phyloP scores from a whole-genome alignment of 768 basidiomycete genomes.

The Hemileccinum impolitum region DNA sequence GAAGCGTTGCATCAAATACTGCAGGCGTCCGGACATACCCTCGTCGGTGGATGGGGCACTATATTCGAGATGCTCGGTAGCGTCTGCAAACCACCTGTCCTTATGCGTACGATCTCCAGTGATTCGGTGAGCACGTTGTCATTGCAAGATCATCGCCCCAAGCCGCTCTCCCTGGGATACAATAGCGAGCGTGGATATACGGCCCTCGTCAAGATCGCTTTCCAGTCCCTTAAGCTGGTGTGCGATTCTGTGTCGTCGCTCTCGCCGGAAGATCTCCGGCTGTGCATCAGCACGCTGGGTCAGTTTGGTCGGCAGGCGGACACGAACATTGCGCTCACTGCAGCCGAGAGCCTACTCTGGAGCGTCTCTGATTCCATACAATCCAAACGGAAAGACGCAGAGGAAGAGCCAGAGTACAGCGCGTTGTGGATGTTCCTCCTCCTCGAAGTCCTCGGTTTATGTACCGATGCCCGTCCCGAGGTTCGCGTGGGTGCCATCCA shows the following conservation, averaged over 20 bases:
- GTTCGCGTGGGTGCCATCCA: conserved; percentile 93
- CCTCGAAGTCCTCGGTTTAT: conserved; percentile 76
- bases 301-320: conserved; percentile 91
- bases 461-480: conserved; percentile 79
- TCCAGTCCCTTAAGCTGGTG: conserved; percentile 89
- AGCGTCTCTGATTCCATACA: conserved; percentile 95
- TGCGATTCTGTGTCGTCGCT: conserved; percentile 89
- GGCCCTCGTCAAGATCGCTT: conserved; percentile 84
- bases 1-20: conserved; percentile 89
- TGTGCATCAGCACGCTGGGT: conserved; percentile 88
- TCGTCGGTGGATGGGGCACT: conserved; percentile 89
- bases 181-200: conserved; percentile 68
- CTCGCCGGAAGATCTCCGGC: conserved; percentile 73
- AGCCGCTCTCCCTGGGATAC: conserved; percentile 51
- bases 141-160: conserved; percentile 35
- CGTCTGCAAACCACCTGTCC: conserved; percentile 64
- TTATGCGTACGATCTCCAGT: conserved; percentile 34
- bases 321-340: conserved; percentile 94
- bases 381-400: conserved; percentile 64
- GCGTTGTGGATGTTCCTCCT: conserved; percentile 94
- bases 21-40: conserved; percentile 86
- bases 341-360: conserved; percentile 92
- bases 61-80: conserved; percentile 92
- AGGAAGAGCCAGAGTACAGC: conserved; percentile 69
- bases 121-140: conserved; percentile 45